Conservation (phyloP, 805 yeast species). For the Saccharomycopsis vini region DNA sequence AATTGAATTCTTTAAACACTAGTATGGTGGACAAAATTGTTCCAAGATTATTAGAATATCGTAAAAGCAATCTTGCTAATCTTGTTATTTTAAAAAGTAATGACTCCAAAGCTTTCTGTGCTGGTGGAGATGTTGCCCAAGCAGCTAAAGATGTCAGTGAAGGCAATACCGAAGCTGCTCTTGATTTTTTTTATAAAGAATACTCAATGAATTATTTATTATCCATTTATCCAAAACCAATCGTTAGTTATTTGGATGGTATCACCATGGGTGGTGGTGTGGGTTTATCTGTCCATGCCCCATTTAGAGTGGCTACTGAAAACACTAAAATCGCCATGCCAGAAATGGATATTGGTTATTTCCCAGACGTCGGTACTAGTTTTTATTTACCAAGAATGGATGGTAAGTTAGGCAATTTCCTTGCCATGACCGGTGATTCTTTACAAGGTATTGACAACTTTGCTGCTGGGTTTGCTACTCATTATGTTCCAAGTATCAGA, state of each 20-base stretch:
- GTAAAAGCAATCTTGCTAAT: slow-evolving; percentile 50
- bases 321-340: slow-evolving; percentile 94
- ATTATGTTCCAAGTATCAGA: slow-evolving; percentile 65
- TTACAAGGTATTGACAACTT: slow-evolving; percentile 75
- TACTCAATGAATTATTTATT: slow-evolving; percentile 72
- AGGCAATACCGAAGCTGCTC: slow-evolving; percentile 39
- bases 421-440: slow-evolving; percentile 79
- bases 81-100: slow-evolving; percentile 59
- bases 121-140: slow-evolving; percentile 92
- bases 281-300: slow-evolving; percentile 82
- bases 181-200: slow-evolving; percentile 67
- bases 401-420: slow-evolving; percentile 74
- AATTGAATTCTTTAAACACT: slow-evolving; percentile 75
- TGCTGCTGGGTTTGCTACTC: slow-evolving; percentile 81
- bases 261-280: slow-evolving; percentile 98
- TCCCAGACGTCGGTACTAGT: slow-evolving; percentile 92
- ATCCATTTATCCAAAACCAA: slow-evolving; percentile 75
- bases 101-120: slow-evolving; percentile 68
- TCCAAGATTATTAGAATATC: slow-evolving; percentile 69
- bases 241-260: slow-evolving; percentile 81
- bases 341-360: slow-evolving; percentile 92
- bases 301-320: slow-evolving; percentile 91
- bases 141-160: slow-evolving; percentile 54
- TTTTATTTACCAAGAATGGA: slow-evolving; percentile 80
- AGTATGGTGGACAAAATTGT: slow-evolving; percentile 66